phyloP scores from a whole-genome alignment of 2,329 filamentous ascomycete genomes.

The Fusarium concolor region DNA sequence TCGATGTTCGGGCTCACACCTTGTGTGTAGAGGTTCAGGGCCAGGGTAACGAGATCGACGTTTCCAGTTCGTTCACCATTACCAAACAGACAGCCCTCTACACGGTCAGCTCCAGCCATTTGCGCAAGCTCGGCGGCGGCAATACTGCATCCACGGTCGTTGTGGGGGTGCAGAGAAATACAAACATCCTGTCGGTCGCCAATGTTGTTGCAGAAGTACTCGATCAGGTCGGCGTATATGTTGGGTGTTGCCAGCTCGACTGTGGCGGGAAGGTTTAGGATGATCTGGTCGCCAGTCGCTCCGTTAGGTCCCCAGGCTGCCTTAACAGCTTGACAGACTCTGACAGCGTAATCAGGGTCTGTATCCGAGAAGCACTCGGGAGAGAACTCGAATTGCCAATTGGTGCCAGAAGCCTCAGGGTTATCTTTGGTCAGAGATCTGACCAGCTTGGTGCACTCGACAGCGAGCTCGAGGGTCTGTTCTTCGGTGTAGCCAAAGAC shows the following conservation, averaged over 20 bases:
- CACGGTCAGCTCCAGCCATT: slow-evolving; percentile 95
- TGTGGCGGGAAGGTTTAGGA: slow-evolving; percentile 96
- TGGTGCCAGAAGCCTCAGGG: slow-evolving; percentile 65
- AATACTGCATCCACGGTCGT: slow-evolving; percentile 90
- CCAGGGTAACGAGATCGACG: slow-evolving; percentile 92
- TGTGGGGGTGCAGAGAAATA: slow-evolving; percentile 93
- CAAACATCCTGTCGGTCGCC: slow-evolving; percentile 86
- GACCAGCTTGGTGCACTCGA: slow-evolving; percentile 87
- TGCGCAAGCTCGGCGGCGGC: slow-evolving; percentile 92
- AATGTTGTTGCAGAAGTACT: slow-evolving; percentile 92
- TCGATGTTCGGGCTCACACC: slow-evolving; percentile 83
- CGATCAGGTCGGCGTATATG: slow-evolving; percentile 94
- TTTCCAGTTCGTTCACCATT: slow-evolving; percentile 97
- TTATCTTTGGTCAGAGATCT: slow-evolving; percentile 89
- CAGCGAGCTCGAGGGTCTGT: slow-evolving; percentile 83
- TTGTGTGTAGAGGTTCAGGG: slow-evolving; percentile 94
- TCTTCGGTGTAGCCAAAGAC: slow-evolving; percentile 90
- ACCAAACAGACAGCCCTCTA: slow-evolving; percentile 90
- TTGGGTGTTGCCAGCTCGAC: slow-evolving; percentile 97
- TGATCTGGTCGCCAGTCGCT: slow-evolving; percentile 76
- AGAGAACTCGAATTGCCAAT: slow-evolving; percentile 86
- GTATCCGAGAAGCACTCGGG: slow-evolving; percentile 94
- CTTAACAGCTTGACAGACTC: slow-evolving; percentile 93
- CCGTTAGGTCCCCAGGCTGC: slow-evolving; percentile 86
- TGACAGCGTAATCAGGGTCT: slow-evolving; percentile 81